Evolutionary conservation across 371 early-diverging fungal genomes (phyloP).

Genomic region (Mortierella polycephala): DNA sequence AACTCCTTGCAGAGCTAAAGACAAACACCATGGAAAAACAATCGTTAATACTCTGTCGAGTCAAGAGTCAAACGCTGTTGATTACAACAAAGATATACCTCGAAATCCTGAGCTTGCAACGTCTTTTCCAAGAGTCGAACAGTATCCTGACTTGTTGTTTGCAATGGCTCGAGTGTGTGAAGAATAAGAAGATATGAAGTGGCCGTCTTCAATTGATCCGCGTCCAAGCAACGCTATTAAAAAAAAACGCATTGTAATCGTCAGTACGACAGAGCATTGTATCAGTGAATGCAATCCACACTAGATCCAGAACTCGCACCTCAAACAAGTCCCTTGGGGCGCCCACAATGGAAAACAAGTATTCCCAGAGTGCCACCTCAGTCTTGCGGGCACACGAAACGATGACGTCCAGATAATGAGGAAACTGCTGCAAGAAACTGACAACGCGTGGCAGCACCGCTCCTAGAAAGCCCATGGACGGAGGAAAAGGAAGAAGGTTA

Average conservation of each 20-base stretch:
- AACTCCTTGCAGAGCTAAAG: slow-evolving; percentile 78
- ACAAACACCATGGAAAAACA: background rate
- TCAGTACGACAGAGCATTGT: background rate
- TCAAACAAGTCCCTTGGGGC: slow-evolving; percentile 83
- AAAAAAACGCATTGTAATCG: background rate
- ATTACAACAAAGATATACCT: slow-evolving; percentile 55
- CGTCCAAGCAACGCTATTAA: slow-evolving; percentile 72
- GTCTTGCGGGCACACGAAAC: slow-evolving; percentile 92
- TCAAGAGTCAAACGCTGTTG: background rate
- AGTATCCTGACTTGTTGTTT: slow-evolving; percentile 63
- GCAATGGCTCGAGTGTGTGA: slow-evolving; percentile 82
- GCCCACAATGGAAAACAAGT: slow-evolving; percentile 84
- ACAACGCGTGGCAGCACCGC: slow-evolving; percentile 77
- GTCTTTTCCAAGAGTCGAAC: slow-evolving; percentile 78
- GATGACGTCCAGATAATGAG: slow-evolving; percentile 80
- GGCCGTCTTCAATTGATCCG: slow-evolving; percentile 79
- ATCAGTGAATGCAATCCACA: background rate
- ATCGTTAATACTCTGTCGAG: background rate
- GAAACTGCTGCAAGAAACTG: slow-evolving; percentile 79
- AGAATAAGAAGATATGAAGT: slow-evolving; percentile 87
- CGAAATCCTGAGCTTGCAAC: slow-evolving; percentile 80
- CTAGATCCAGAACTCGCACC: slow-evolving; percentile 54
- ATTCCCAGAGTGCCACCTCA: slow-evolving; percentile 90
- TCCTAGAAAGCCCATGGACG: slow-evolving; percentile 38
- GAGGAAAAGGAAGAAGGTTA: background rate